These are phyloP conservation scores for Singerocomus rubriflavus DNA, from an alignment of 1,284 basidiomycete genomes.

Conservation along the genomic window DNA sequence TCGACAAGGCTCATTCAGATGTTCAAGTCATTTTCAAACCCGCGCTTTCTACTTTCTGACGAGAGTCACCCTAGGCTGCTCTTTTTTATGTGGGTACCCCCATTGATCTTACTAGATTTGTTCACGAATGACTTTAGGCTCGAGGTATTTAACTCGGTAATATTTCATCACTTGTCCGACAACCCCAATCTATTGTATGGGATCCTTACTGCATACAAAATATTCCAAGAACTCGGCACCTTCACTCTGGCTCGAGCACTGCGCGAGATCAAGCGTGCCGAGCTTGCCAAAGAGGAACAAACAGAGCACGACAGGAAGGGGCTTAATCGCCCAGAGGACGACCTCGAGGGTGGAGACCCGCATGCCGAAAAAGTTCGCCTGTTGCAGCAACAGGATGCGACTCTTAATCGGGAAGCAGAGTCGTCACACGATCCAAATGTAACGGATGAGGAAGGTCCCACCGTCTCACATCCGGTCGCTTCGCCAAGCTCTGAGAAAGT, in stretches of 20 bases:
- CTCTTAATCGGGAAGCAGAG: slow-evolving; percentile 26
- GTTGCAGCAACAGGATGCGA: slow-evolving; percentile 43
- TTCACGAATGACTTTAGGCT: slow-evolving; percentile 50
- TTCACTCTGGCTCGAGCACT: slow-evolving; percentile 84
- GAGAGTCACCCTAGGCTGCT: slow-evolving; percentile 91
- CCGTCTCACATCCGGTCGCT: slow-evolving; percentile 33
- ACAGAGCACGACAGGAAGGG: slow-evolving; percentile 39
- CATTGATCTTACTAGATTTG: not conserved
- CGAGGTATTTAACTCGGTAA: slow-evolving; percentile 85
- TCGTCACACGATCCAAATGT: slow-evolving; percentile 13
- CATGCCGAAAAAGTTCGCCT: slow-evolving; percentile 62
- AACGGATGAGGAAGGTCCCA: slow-evolving; percentile 31
- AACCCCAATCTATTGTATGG: slow-evolving; percentile 90
- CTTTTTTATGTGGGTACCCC: slow-evolving; percentile 74
- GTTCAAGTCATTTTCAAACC: slow-evolving; percentile 86
- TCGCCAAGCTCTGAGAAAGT: slow-evolving; percentile 72
- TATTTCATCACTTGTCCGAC: slow-evolving; percentile 66
- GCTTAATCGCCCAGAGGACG: slow-evolving; percentile 14
- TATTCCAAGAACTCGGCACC: slow-evolving; percentile 84
- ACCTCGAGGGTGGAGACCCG: slow-evolving; percentile 33
- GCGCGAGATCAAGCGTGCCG: slow-evolving; percentile 76
- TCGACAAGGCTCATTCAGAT: slow-evolving; percentile 84
- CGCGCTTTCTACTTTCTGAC: slow-evolving; percentile 86
- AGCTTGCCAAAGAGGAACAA: slow-evolving; percentile 70
- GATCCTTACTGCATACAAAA: slow-evolving; percentile 76